Conservation (phyloP, 2,329 filamentous ascomycete species). For the Neoarthrinium moseri region DNA sequence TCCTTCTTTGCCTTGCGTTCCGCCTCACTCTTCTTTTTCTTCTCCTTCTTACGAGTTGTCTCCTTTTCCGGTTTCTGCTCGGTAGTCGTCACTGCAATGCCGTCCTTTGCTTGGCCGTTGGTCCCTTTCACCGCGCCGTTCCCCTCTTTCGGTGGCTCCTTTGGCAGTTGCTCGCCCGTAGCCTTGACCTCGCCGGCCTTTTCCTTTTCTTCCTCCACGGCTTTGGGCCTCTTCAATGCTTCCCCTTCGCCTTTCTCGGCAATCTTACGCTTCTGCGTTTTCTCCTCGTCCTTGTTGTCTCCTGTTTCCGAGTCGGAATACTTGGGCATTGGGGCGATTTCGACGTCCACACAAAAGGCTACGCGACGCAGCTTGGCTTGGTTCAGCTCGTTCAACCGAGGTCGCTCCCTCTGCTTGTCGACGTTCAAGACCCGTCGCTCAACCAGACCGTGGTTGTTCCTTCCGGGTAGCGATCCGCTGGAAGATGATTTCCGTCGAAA, state of each 20-base stretch:
- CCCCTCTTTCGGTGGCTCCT: constrained; percentile 38
- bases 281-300: constrained; percentile 49
- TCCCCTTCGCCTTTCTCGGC: constrained; percentile 73
- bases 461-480: constrained; percentile 46
- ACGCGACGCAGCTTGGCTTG: constrained; percentile 81
- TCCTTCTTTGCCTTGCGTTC: constrained; percentile 51
- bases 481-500: constrained; percentile 79
- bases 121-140: constrained; percentile 19
- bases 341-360: constrained; percentile 94
- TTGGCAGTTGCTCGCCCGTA: constrained; percentile 36
- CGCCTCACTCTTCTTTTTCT: constrained; percentile 92
- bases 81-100: constrained; percentile 28
- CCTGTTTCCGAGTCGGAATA: constrained; percentile 63
- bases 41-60: constrained; percentile 78
- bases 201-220: constrained; percentile 58
- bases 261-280: constrained; percentile 61
- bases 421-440: constrained; percentile 83
- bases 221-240: constrained; percentile 66
- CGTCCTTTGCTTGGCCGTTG: constrained; percentile 22
- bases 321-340: constrained; percentile 85
- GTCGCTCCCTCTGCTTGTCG: constrained; percentile 76
- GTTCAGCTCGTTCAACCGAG: constrained; percentile 75
- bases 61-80: constrained; percentile 35
- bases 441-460: constrained; percentile 67
- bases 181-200: constrained; percentile 40